Evolutionary conservation across 1,139 yeast genomes (phyloP).

Genomic region (Oligophagozyma castellii): DNA sequence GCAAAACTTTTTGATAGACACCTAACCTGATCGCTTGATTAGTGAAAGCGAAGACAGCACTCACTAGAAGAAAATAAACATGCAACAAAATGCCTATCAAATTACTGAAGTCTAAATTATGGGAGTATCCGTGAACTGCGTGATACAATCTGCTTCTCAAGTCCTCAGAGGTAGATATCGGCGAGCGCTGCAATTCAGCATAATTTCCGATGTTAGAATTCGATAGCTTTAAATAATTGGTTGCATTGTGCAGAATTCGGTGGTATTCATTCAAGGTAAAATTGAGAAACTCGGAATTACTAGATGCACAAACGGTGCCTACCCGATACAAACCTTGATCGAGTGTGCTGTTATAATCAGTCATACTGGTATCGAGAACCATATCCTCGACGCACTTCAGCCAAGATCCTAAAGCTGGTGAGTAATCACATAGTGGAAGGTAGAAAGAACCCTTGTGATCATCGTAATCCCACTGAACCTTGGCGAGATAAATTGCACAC

Average conservation of each 20-base stretch:
- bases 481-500: slow-evolving; percentile 2
- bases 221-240: background rate
- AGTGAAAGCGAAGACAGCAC: no score
- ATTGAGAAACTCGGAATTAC: background rate
- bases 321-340: background rate
- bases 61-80: slow-evolving; percentile 9
- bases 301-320: background rate
- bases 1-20: no score
- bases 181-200: slow-evolving; percentile 3
- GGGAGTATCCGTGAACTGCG: slow-evolving; percentile 10
- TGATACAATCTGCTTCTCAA: slow-evolving; percentile 4
- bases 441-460: background rate
- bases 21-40: no score
- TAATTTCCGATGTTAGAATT: background rate
- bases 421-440: slow-evolving; percentile 2
- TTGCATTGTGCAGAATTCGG: slow-evolving; percentile 1
- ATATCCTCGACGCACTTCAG: slow-evolving; percentile 3
- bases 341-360: background rate
- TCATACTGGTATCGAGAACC: background rate
- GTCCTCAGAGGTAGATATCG: slow-evolving; percentile 7
- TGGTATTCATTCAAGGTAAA: slow-evolving; percentile 2
- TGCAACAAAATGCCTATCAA: slow-evolving; percentile 7
- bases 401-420: slow-evolving; percentile 3
- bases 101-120: slow-evolving; percentile 11
- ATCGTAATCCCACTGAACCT: slow-evolving; percentile 1